These are phyloP conservation scores for Aspergillus piperis DNA, from an alignment of 2,329 filamentous ascomycete species.

Conservation along the genomic window DNA sequence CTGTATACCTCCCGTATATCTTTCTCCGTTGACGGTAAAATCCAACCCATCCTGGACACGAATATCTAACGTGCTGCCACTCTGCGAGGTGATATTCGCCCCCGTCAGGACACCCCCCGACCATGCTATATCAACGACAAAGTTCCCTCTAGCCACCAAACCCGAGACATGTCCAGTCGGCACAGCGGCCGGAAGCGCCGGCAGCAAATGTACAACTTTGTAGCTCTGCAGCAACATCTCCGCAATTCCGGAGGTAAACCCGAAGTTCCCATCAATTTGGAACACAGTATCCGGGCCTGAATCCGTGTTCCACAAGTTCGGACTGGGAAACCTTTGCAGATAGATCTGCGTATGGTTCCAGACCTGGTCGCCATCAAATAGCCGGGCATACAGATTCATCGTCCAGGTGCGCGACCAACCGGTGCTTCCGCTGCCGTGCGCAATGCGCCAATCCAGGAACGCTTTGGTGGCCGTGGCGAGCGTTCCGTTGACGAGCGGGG, in stretches of 20 bases:
- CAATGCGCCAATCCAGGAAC: slow-evolving; percentile 12
- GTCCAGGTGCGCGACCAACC: slow-evolving; percentile 54
- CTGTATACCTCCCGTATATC: neutral
- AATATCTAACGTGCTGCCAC: neutral
- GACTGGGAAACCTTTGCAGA: slow-evolving; percentile 9
- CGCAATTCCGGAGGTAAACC: slow-evolving; percentile 45
- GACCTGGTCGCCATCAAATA: slow-evolving; percentile 40
- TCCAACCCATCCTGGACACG: slow-evolving; percentile 6
- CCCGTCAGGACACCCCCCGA: neutral
- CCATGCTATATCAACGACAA: slow-evolving; percentile 41
- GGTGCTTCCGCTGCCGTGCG: slow-evolving; percentile 41
- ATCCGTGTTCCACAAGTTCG: slow-evolving; percentile 19
- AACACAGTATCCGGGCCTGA: slow-evolving; percentile 35
- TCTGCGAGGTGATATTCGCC: slow-evolving; percentile 15
- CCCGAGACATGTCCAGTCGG: slow-evolving; percentile 32
- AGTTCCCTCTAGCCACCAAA: slow-evolving; percentile 37
- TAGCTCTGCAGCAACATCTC: slow-evolving; percentile 48
- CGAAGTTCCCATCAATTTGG: slow-evolving; percentile 54
- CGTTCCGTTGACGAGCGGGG: slow-evolving; percentile 32
- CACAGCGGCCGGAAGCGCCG: slow-evolving; percentile 37
- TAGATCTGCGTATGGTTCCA: slow-evolving; percentile 39
- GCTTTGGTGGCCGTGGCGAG: slow-evolving; percentile 26
- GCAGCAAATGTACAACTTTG: slow-evolving; percentile 36
- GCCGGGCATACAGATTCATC: slow-evolving; percentile 49
- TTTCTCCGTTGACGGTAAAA: slow-evolving; percentile 6